These are phyloP conservation scores for Luvunga scandens DNA, from an alignment of 345 rosid species.

Conservation along the genomic window DNA sequence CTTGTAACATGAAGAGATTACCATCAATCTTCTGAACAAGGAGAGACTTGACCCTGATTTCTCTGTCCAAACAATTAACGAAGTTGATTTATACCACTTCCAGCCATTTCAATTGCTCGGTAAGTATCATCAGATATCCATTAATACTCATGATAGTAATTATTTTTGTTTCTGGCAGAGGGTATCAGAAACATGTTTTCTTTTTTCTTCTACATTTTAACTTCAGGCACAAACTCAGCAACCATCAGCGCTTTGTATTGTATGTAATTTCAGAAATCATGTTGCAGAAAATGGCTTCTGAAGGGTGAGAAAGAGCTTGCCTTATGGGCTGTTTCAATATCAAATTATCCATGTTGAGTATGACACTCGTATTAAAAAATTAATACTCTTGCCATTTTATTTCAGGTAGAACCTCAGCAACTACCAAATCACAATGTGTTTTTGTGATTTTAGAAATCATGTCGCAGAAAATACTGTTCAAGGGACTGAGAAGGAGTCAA, in stretches of 20 bases:
- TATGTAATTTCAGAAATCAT: neutral
- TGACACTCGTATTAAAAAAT: neutral
- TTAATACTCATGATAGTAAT: neutral
- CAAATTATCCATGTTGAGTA: neutral
- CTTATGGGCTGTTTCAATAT: neutral
- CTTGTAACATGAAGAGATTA: slow-evolving; percentile 16
- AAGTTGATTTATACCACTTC: slow-evolving; percentile 12
- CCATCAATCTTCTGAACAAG: neutral
- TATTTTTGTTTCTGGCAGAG: neutral
- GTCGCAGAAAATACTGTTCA: neutral
- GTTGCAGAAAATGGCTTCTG: neutral
- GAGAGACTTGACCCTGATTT: slow-evolving; percentile 15
- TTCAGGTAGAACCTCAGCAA: neutral
- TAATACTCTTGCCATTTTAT: neutral
- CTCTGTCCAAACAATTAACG: neutral
- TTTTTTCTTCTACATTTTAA: neutral
- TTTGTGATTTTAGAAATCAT: neutral
- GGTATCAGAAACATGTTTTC: neutral
- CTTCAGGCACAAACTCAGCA: neutral
- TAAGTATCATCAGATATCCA: slow-evolving; percentile 2
- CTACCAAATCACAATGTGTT: neutral
- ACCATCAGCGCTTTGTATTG: neutral
- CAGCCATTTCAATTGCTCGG: slow-evolving; percentile 34
- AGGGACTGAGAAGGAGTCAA: neutral
- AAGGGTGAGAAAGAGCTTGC: neutral